Percentiles rank a stretch among this genome's conserved stretches.
These are phyloP conservation scores for Carex scoparia DNA, from an alignment of 176 grass and related monocot species.

Conservation along the genomic window DNA sequence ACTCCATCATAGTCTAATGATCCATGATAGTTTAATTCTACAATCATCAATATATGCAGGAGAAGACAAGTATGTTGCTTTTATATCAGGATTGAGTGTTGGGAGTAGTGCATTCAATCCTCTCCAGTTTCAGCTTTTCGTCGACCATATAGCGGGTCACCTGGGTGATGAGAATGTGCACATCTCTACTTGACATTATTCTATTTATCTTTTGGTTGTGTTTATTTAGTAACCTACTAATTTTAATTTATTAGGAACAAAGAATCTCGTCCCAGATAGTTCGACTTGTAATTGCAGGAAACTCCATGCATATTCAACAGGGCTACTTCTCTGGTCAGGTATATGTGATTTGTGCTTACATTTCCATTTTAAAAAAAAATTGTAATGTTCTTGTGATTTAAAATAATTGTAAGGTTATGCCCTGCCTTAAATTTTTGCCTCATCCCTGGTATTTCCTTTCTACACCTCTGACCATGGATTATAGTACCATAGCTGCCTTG, in stretches of 20 bases:
- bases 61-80: slow-evolving; percentile 91
- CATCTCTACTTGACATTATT: slow-evolving; percentile 29
- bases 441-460: neutral
- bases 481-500: neutral
- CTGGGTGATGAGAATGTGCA: slow-evolving; percentile 95
- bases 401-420: neutral
- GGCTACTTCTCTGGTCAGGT: slow-evolving; percentile 79
- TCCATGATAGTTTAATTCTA: neutral
- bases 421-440: neutral
- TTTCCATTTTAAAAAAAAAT: neutral
- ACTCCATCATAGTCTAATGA: neutral
- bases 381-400: neutral
- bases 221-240: slow-evolving; percentile 14
- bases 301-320: slow-evolving; percentile 72
- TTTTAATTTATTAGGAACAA: slow-evolving; percentile 65
- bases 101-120: slow-evolving; percentile 74
- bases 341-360: neutral
- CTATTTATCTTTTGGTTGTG: slow-evolving; percentile 20
- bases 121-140: slow-evolving; percentile 95
- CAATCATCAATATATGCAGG: slow-evolving; percentile 37
- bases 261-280: slow-evolving; percentile 74
- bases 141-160: slow-evolving; percentile 95
- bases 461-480: neutral
- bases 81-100: slow-evolving; percentile 72
- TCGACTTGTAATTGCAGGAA: slow-evolving; percentile 74